These are phyloP conservation scores for Butyriboletus loyo DNA, from an alignment of 768 basidiomycete genomes.

Conservation along the genomic window DNA sequence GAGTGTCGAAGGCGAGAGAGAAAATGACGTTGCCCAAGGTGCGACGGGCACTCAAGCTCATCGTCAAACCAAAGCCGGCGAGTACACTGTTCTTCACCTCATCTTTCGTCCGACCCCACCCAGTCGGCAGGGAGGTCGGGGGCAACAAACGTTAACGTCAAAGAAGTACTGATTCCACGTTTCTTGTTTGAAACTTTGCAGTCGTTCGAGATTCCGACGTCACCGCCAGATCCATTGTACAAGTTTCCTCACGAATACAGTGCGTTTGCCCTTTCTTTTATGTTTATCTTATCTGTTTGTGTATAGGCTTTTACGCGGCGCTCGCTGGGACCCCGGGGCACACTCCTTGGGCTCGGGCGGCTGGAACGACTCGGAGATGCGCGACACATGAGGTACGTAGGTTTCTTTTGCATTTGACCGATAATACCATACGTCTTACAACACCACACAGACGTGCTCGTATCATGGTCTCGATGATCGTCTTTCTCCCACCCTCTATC, in stretches of 20 bases:
- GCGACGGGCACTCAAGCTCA: conserved; percentile 17
- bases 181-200: background rate
- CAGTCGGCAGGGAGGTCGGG: too few relatives aligned
- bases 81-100: conserved; percentile 4
- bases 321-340: conserved; percentile 18
- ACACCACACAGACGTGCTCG: background rate
- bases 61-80: conserved; percentile 30
- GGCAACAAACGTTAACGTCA: background rate
- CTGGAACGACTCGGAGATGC: background rate
- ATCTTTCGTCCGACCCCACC: background rate
- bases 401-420: background rate
- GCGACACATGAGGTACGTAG: background rate
- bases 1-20: background rate
- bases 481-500: background rate
- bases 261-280: background rate
- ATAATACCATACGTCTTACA: background rate
- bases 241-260: conserved; percentile 26
- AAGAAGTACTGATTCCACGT: background rate
- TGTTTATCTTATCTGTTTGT: too few relatives aligned
- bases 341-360: conserved; percentile 6
- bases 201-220: conserved; percentile 29
- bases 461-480: background rate
- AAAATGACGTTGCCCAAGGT: conserved; percentile 14
- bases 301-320: conserved; percentile 22
- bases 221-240: conserved; percentile 24